phyloP scores from a whole-genome alignment of 2,329 filamentous ascomycete genomes.

The Bipolaris bicolor region DNA sequence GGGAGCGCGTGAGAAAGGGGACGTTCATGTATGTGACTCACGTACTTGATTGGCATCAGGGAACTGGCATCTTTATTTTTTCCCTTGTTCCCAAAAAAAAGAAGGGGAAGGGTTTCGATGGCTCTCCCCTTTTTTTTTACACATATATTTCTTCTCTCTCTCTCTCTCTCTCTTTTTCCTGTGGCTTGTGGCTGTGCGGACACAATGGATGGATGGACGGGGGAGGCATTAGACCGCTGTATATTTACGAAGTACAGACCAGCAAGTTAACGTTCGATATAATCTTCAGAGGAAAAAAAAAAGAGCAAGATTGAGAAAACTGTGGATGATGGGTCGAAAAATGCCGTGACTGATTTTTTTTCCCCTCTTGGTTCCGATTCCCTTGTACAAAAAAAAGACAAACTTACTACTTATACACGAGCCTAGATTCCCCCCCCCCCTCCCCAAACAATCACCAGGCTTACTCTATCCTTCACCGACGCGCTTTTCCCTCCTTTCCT shows the following conservation, averaged over 20 bases:
- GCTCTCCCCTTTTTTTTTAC: not conserved
- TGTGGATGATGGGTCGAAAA: no score
- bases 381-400: not conserved
- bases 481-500: not conserved
- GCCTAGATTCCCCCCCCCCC: no score
- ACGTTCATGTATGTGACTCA: not conserved
- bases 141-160: not conserved
- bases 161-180: not conserved
- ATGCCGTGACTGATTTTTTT: not conserved
- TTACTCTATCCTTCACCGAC: not conserved
- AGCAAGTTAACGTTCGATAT: not conserved
- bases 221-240: not conserved
- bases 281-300: not conserved
- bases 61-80: conserved; percentile 3
- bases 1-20: conserved; percentile 5
- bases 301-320: not conserved
- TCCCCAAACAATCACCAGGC: no score
- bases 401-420: not conserved
- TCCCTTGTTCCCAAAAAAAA: not conserved
- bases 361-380: no score
- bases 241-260: not conserved
- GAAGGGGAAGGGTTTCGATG: not conserved
- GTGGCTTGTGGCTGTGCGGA: not conserved
- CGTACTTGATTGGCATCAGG: conserved; percentile 3
- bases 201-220: not conserved